phyloP scores from a whole-genome alignment of 805 yeast species.

The Metschnikowia noctiluminum region DNA sequence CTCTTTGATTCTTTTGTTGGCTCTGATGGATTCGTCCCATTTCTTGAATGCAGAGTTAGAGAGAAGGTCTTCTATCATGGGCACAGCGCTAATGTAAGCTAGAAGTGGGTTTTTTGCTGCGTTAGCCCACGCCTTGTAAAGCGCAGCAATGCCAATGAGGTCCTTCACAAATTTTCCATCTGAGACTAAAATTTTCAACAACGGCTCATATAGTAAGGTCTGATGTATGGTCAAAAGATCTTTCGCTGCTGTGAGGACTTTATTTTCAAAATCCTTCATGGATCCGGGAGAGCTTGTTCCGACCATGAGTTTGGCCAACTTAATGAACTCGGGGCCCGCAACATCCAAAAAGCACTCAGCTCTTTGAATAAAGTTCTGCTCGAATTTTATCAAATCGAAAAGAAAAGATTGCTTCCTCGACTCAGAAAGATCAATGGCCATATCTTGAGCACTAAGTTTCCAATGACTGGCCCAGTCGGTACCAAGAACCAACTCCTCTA shows the following conservation, averaged over 20 bases:
- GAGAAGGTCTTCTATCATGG: constrained; percentile 55
- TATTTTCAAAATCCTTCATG: constrained; percentile 50
- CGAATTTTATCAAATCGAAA: constrained; percentile 70
- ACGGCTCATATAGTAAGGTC: constrained; percentile 51
- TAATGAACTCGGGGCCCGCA: constrained; percentile 41
- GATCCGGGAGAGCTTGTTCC: constrained; percentile 17
- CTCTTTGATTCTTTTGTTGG: constrained; percentile 48
- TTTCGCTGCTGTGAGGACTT: constrained; percentile 55
- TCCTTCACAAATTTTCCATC: constrained; percentile 67
- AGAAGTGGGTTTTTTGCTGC: constrained; percentile 53
- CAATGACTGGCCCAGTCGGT: constrained; percentile 66
- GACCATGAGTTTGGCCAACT: constrained; percentile 24
- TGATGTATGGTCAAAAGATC: constrained; percentile 57
- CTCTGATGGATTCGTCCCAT: constrained; percentile 56
- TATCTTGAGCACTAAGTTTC: constrained; percentile 54
- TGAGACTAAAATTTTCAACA: constrained; percentile 51
- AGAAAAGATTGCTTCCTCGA: constrained; percentile 70
- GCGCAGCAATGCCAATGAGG: constrained; percentile 48
- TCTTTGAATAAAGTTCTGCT: constrained; percentile 65
- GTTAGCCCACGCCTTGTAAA: constrained; percentile 62
- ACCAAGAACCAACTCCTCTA: constrained; percentile 28
- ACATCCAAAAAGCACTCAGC: constrained; percentile 59
- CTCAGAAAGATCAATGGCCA: constrained; percentile 47
- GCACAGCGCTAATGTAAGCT: constrained; percentile 58
- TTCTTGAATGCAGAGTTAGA: constrained; percentile 46